Percentiles rank a stretch among this genome's conserved stretches.
Conservation (phyloP, 2,329 filamentous ascomycete species). For the Diaporthe capsici region DNA sequence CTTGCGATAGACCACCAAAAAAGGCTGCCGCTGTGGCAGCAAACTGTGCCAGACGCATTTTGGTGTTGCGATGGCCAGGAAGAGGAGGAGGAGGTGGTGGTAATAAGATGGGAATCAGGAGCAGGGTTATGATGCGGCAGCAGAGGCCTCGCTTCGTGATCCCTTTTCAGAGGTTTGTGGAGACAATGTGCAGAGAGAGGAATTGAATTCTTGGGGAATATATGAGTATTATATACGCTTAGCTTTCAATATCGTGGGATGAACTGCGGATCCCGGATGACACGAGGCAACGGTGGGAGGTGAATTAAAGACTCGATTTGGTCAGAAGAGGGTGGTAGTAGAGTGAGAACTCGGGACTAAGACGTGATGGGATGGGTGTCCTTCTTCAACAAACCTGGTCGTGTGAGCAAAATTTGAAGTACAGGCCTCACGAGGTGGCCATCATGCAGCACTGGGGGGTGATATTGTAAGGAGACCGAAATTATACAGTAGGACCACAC, state of each 20-base stretch:
- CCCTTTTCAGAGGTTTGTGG: not conserved
- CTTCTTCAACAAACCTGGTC: conserved; percentile 32
- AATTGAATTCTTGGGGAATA: too few relatives aligned
- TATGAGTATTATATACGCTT: conserved; percentile 32
- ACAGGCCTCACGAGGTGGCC: conserved; percentile 38
- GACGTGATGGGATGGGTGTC: conserved; percentile 6
- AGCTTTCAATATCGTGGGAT: conserved; percentile 1
- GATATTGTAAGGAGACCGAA: conserved; percentile 28
- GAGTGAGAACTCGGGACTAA: conserved; percentile 20
- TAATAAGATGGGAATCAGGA: not conserved
- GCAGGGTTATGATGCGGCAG: not conserved
- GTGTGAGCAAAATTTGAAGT: conserved; percentile 36
- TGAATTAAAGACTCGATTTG: conserved; percentile 7
- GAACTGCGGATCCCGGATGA: conserved; percentile 20
- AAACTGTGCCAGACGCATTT: conserved; percentile 38
- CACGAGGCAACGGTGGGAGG: conserved; percentile 18
- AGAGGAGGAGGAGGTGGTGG: not conserved
- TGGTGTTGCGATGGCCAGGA: not conserved
- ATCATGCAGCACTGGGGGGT: conserved; percentile 39
- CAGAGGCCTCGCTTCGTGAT: not conserved
- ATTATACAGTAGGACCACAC: conserved; percentile 38
- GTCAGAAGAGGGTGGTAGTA: conserved; percentile 36
- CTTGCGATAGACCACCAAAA: conserved; percentile 47
- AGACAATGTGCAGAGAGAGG: not conserved
- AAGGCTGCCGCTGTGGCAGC: conserved; percentile 48